Conservation (phyloP, 2,329 filamentous ascomycete genomes). For the Chaetomiaceae sp. region DNA sequence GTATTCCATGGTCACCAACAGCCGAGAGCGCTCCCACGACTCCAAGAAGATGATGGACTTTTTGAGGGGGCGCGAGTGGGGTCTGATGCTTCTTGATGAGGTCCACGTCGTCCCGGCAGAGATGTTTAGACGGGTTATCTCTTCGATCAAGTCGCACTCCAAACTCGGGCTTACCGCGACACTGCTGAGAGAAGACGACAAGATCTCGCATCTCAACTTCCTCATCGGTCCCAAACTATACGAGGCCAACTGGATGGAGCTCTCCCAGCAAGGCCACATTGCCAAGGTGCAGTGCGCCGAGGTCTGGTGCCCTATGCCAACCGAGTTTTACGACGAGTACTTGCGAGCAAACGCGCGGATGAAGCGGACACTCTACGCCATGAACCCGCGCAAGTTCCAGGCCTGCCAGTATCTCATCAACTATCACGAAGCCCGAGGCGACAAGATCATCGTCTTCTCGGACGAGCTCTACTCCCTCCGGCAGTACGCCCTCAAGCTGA, state of each 20-base stretch:
- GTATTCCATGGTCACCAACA: slow-evolving; percentile 98
- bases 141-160: slow-evolving; percentile 87
- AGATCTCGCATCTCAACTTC: slow-evolving; percentile 96
- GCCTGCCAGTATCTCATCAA: slow-evolving; percentile 98
- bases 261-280: slow-evolving; percentile 94
- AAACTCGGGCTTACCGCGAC: slow-evolving; percentile 95
- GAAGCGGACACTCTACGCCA: slow-evolving; percentile 68
- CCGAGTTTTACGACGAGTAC: slow-evolving; percentile 96
- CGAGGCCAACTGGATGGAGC: slow-evolving; percentile 98
- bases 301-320: slow-evolving; percentile 99
- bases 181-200: slow-evolving; percentile 91
- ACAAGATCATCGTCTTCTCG: slow-evolving; percentile 98
- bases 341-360: slow-evolving; percentile 58
- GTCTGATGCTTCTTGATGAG: slow-evolving; percentile 93
- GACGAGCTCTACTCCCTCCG: slow-evolving; percentile 94
- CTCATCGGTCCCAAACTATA: slow-evolving; percentile 96
- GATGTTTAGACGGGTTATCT: slow-evolving; percentile 92
- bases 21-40: slow-evolving; percentile 80
- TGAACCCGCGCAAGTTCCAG: slow-evolving; percentile 97
- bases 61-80: slow-evolving; percentile 85
- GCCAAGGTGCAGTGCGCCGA: slow-evolving; percentile 96
- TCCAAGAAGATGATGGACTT: slow-evolving; percentile 98
- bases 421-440: slow-evolving; percentile 89
- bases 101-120: slow-evolving; percentile 96
- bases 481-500: slow-evolving; percentile 76